phyloP scores from a whole-genome alignment of 2,329 filamentous ascomycete genomes.

The Nemania bipapillata region DNA sequence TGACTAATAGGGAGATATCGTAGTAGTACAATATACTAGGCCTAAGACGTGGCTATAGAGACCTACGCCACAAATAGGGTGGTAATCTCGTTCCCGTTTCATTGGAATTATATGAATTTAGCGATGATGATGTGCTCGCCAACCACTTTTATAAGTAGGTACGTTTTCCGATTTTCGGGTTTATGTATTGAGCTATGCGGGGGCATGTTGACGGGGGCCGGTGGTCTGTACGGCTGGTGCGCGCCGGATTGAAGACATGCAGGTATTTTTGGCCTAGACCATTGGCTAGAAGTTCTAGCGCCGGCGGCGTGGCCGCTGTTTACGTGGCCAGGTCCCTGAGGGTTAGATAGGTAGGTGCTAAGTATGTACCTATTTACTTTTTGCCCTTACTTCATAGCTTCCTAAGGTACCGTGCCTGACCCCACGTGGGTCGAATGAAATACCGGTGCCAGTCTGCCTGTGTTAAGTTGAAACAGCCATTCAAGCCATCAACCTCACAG shows the following conservation, averaged over 20 bases:
- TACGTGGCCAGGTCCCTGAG: background rate
- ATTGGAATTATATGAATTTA: conserved; percentile 1
- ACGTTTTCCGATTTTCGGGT: conserved; percentile 17
- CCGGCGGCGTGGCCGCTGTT: background rate
- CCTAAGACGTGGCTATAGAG: background rate
- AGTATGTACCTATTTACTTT: background rate
- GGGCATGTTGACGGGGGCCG: background rate
- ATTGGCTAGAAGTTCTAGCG: conserved; percentile 11
- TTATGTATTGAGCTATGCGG: background rate
- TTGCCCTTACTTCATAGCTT: background rate
- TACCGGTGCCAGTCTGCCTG: conserved; percentile 17
- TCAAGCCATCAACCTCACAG: conserved; percentile 13
- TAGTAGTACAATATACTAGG: too few species aligned
- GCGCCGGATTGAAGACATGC: background rate
- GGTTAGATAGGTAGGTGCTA: too few species aligned
- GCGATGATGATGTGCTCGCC: background rate
- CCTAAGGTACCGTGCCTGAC: background rate
- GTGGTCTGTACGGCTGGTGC: background rate
- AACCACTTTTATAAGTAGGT: background rate
- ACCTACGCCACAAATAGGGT: background rate
- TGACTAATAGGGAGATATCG: too few species aligned
- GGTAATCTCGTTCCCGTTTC: conserved; percentile 23
- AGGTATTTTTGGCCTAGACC: conserved; percentile 7
- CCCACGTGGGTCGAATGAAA: conserved; percentile 39
- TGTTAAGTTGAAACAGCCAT: conserved; percentile 33